Evolutionary conservation across 164 flowering plant species (phyloP), one percentile per base, ranked within the genome.

Genomic region (Nymphaea thermarum): DNA sequence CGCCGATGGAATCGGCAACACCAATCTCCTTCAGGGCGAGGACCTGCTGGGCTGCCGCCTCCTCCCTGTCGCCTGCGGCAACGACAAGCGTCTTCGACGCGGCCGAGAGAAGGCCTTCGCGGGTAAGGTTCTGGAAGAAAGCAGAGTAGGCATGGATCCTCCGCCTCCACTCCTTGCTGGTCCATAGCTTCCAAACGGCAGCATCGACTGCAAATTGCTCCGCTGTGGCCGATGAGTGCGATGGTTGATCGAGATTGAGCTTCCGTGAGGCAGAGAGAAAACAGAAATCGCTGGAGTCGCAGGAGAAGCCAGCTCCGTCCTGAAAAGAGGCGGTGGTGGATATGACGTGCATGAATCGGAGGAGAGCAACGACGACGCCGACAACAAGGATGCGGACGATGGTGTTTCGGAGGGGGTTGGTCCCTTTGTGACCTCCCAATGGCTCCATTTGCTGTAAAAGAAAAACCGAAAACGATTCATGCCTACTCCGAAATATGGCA

Each of bases 1-100:
- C 70, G 15, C 98, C 98, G 64, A 87, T 57, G 0, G 97, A 67
- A 65, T 87, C 87, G 41, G 60, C 42, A 3, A 92, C 93, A 10
- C 97, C 97, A n/a, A 89, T 78, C 71, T 95, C 96, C 60, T 75
- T 83, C 76, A 95, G 64, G 0, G 98, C 88, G 60, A 71, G 78
- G 5, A 92, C 96, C 36, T 88, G 92, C 15, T 80, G 81, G 11
- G 55, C 55, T 2, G 55, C 55, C 11, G 7, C 55, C 55, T 47
- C 55, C 4, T 2, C 55, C 3, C 93, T 77, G 17, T 86, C 89
- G 6, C 42, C 42, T 11, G 63, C 42, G 0, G 36, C 16, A n/a
- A 61, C 4, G 6, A n/a, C 25, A 0, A 95, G 76, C 4, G 86
- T 72, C 63, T 90, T 92, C 10, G 91, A 80, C 15, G 65, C 43